A percentile compares a stretch with the other conserved stretches of the same genome.
These are phyloP conservation scores for Trichomonas vaginalis DNA, from an alignment of 208 protist genomes.

Conservation along the genomic window DNA sequence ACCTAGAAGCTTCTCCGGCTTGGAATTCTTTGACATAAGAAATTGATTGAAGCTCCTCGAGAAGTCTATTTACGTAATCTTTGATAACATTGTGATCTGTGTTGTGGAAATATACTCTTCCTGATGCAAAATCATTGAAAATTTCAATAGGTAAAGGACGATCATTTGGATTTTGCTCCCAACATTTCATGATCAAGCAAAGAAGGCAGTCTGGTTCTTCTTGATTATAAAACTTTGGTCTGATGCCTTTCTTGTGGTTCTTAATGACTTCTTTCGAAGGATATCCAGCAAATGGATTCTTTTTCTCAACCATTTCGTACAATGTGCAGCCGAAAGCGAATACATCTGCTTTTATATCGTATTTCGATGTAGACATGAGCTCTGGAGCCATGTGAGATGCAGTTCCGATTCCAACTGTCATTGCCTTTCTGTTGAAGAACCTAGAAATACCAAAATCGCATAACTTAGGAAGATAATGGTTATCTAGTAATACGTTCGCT, in stretches of 20 bases:
- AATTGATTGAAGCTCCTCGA: neutral
- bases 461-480: conserved; percentile 60
- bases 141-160: neutral
- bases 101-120: neutral
- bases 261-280: neutral
- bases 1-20: neutral
- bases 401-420: neutral
- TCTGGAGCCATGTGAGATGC: neutral
- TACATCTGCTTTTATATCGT: neutral
- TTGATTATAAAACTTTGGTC: too few relatives aligned
- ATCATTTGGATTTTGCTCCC: neutral
- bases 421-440: neutral
- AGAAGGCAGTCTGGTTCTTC: neutral
- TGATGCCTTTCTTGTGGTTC: neutral
- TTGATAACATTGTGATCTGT: neutral
- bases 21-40: neutral
- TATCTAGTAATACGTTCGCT: conserved; percentile 76
- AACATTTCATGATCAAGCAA: neutral
- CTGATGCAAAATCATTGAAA: neutral
- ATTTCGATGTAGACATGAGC: neutral
- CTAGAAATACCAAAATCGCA: conserved; percentile 74
- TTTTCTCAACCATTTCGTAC: neutral
- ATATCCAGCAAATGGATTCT: neutral
- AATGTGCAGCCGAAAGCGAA: neutral
- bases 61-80: neutral